phyloP scores from a whole-genome alignment of 1,139 yeast genomes.

The Pichia sp. region DNA sequence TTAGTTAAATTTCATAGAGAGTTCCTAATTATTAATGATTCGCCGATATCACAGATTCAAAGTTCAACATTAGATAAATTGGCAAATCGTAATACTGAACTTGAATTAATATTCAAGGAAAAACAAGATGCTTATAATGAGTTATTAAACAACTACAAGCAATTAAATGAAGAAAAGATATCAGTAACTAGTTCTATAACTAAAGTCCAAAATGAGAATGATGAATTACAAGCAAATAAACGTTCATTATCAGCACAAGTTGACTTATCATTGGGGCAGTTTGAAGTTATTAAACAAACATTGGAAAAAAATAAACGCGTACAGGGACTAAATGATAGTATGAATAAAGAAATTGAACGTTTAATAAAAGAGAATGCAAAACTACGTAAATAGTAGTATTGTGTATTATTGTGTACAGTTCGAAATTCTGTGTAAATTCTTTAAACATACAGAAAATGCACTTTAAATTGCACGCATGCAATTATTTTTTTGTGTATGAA shows the following conservation, averaged over 20 bases:
- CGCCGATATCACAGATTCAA: slow-evolving; percentile 5
- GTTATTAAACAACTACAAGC: slow-evolving; percentile 27
- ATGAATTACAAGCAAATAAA: slow-evolving; percentile 15
- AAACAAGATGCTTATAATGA: slow-evolving; percentile 20
- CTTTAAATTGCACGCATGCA: background rate
- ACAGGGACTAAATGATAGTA: slow-evolving; percentile 21
- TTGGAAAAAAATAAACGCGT: slow-evolving; percentile 28
- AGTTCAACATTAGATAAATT: slow-evolving; percentile 9
- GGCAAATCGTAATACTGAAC: slow-evolving; percentile 5
- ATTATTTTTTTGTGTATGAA: background rate
- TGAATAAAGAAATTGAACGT: slow-evolving; percentile 23
- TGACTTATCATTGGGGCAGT: slow-evolving; percentile 21
- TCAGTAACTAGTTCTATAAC: slow-evolving; percentile 21
- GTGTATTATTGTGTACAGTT: background rate
- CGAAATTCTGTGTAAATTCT: background rate
- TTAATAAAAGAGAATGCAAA: slow-evolving; percentile 18
- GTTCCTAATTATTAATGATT: slow-evolving; percentile 9
- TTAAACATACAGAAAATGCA: background rate
- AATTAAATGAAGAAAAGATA: slow-evolving; percentile 27
- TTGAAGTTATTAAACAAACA: slow-evolving; percentile 27
- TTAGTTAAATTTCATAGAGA: slow-evolving; percentile 11
- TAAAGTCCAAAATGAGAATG: slow-evolving; percentile 19
- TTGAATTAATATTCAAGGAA: slow-evolving; percentile 1
- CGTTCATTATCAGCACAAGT: slow-evolving; percentile 17
- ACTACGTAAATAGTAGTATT: slow-evolving; percentile 10